Base-by-base conservation (phyloP, 345 rosid species). In the Kandelia obovata region DNA sequence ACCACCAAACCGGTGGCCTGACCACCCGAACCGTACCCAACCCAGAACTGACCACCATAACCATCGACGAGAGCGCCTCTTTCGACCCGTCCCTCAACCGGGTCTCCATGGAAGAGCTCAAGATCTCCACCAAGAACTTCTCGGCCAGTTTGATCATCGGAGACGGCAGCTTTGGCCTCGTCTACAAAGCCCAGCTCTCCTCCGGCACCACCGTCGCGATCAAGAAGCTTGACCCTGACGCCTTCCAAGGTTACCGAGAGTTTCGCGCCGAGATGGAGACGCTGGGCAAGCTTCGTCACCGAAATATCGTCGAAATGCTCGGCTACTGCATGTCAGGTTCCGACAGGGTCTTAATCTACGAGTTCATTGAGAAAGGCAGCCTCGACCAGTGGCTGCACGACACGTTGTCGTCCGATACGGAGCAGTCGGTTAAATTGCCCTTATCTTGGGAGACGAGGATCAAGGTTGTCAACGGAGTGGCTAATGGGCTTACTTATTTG, bases 241-340 rank as follows among this genome's bases (percentile, higher is more conserved):
- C 98, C 46, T 81, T 89, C 55, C 97, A 91, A 76, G 98, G 98
- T 4, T 83, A 91, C 64, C 87, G 97, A 0, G 97, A 94, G 67
- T 94, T 94, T 71, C 81, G 76, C 0, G 96, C 97, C 1, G 98
- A 94, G 79, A 87, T 91, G 92, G 98, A 91, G 59, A 94, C 97
- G 8, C 67, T 91, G 23, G 87, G 89, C 9, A 70, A 66, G 62
- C 87, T 89, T 27, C 81, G 78, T 0, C 98, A 94, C 69, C 72
- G 47, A 0, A 94, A 94, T 49, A 83, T 94, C 70, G 97, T 91
- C 31, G 71, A 78, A 71, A 87, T 94, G 35, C 85, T 89, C 1
- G 97, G 97, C 2, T 94, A 87, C 78, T 94, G 98, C 55, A 77
- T 72, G 7, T 80, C 96, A 5, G 92, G 85, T 37, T 28, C 47